These are phyloP conservation scores for Erigeron philadelphicus DNA, from an alignment of 140 eudicot genomes.

Conservation along the genomic window DNA sequence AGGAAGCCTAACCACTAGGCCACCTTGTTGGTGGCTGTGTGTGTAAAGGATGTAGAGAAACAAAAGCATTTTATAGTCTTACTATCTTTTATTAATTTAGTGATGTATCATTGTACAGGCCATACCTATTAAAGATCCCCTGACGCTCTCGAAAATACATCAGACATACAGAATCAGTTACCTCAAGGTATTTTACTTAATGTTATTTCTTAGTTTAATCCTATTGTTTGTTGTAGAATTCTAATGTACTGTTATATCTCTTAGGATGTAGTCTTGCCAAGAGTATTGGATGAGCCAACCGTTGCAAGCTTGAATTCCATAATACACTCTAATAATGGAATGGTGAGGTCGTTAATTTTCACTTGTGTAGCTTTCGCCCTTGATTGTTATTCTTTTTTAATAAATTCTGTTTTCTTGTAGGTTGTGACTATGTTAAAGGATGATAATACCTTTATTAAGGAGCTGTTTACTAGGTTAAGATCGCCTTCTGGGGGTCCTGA, in stretches of 20 bases:
- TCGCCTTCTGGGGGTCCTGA: constrained; percentile 49
- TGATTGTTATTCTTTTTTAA: not conserved
- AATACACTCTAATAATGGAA: constrained; percentile 79
- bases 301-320: constrained; percentile 67
- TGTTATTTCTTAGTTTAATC: constrained; percentile 5
- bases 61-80: constrained; percentile 13
- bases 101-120: constrained; percentile 42
- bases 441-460: constrained; percentile 69
- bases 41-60: constrained; percentile 4
- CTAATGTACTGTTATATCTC: constrained; percentile 19
- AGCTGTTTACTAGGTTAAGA: constrained; percentile 70
- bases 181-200: constrained; percentile 48
- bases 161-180: constrained; percentile 80
- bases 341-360: constrained; percentile 44
- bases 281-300: constrained; percentile 66
- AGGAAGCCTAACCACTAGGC: no score
- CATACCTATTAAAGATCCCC: constrained; percentile 80
- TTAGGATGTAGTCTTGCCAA: constrained; percentile 74
- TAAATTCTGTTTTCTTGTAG: constrained; percentile 22
- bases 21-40: no score
- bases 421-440: constrained; percentile 82
- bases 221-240: constrained; percentile 2
- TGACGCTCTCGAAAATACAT: constrained; percentile 74
- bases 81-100: not conserved
- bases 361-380: constrained; percentile 8